phyloP scores from a whole-genome alignment of 306 rosid genomes.

The Pyrus betulifolia region DNA sequence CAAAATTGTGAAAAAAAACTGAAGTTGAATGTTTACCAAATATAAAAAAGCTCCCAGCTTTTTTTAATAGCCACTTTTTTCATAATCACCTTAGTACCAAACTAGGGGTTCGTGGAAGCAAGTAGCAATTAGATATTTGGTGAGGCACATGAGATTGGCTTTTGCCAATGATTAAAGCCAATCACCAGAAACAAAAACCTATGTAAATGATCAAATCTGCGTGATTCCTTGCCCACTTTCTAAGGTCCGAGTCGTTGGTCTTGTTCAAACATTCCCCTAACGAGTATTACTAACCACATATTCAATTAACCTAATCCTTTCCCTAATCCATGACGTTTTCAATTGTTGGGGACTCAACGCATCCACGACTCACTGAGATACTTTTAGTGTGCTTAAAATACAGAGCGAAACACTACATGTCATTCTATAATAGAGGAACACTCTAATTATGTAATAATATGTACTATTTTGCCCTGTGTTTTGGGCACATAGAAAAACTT shows the following conservation, averaged over 20 bases:
- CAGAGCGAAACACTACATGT: too few species aligned
- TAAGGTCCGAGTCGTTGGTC: background rate
- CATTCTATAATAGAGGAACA: too few species aligned
- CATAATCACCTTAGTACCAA: too few species aligned
- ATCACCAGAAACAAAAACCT: background rate
- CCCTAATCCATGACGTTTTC: background rate
- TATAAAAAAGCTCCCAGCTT: too few species aligned
- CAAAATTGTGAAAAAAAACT: too few species aligned
- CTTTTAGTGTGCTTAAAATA: too few species aligned
- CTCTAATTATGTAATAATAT: too few species aligned
- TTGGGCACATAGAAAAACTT: too few species aligned
- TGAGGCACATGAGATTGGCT: background rate
- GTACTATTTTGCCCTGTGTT: fast-evolving
- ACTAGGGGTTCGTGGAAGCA: too few species aligned
- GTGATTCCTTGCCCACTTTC: background rate
- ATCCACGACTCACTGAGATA: background rate
- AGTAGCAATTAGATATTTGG: background rate
- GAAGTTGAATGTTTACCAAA: too few species aligned
- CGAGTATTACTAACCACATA: background rate
- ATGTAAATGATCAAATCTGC: background rate
- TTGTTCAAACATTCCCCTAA: background rate
- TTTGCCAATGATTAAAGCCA: background rate
- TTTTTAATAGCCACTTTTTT: too few species aligned
- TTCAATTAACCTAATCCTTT: background rate
- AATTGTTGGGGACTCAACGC: background rate